Base-by-base conservation (phyloP, 352 stramenopile species). In the Pythium myriotylum region DNA sequence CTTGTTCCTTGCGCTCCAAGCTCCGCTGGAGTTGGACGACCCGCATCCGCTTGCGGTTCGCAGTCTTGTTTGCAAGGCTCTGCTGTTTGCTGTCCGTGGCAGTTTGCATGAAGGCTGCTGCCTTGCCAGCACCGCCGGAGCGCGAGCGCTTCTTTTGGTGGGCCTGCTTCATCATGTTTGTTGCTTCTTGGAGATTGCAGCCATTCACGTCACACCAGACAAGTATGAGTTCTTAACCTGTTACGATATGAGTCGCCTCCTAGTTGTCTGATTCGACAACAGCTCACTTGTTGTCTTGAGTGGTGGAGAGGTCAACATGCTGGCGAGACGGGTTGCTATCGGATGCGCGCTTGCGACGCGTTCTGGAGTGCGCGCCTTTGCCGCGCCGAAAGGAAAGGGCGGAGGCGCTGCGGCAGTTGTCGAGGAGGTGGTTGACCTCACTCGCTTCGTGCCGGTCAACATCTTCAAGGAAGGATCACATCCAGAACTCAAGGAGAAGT, bases 401-500 rank as follows among this genome's bases (percentile, higher is more conserved):
- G 86, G 86, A 37, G 73, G 62, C 46, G 72, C 59, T 19, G 65
- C 69, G 26, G 78, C 80, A 20, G 68, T 79, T 12, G 79, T 81
- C 33, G 86, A 91, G 42, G 83, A 92, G 52, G 78, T 79, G 19
- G 77, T 95, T 48, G 86, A 95, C 70, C 70, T 95, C 43, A 76
- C 70, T 42, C 79, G 76, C 64, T 77, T 89, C 47, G 84, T 92
- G 59, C 86, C 86, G 16, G 81, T 84, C 58, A 95, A 95, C 73
- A 95, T 95, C 55, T 74, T 82, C 59, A 95, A 95, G 72, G 86
- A 95, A 37, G 84, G 86, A 48, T 56, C 77, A 46, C 86, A 95
- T 73, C 84, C 86, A 54, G 80, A 89, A 68, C 72, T 95, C 26
- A 91, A 92, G 74, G 77, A 91, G 45, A 79, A 75, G 54, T 64